Percentiles rank a stretch among this genome's conserved stretches.
Evolutionary conservation across 345 rosid genomes (phyloP).

Genomic region (Ceriops tagal): DNA sequence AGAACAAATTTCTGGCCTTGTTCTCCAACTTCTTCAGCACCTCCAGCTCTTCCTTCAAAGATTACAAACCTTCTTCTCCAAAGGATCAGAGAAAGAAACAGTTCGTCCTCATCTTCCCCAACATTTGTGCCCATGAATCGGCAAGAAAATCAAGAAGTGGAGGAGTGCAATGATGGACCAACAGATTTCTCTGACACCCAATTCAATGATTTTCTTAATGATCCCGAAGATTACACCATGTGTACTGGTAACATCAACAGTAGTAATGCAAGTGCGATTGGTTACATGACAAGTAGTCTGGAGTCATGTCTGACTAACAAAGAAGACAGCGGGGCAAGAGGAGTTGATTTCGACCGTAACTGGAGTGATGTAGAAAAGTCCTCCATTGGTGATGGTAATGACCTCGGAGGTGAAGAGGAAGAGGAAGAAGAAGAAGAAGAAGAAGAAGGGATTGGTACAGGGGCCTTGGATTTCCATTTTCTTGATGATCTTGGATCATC

Average conservation of each 20-base stretch:
- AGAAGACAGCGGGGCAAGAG: constrained; percentile 18
- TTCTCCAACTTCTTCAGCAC: constrained; percentile 32
- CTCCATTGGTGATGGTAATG: constrained; percentile 17
- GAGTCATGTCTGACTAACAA: constrained; percentile 37
- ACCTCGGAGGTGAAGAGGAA: constrained; percentile 13
- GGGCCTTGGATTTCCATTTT: constrained; percentile 41
- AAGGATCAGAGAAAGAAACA: constrained; percentile 45
- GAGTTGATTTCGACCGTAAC: constrained; percentile 17
- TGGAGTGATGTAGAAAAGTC: constrained; percentile 27
- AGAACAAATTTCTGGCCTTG: constrained; percentile 54
- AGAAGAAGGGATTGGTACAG: constrained; percentile 16
- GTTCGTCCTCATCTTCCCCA: constrained; percentile 9
- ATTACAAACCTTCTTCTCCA: constrained; percentile 57
- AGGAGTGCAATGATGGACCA: constrained; percentile 14
- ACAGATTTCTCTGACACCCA: constrained; percentile 27
- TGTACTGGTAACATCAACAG: not conserved
- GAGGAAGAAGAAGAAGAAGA: constrained; percentile 20
- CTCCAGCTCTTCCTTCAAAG: constrained; percentile 50
- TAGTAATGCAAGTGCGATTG: constrained; percentile 9
- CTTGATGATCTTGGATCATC: constrained; percentile 34
- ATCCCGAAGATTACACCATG: constrained; percentile 27
- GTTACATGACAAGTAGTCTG: constrained; percentile 18
- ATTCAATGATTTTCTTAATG: constrained; percentile 42
- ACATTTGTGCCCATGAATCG: constrained; percentile 5
- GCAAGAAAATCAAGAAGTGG: constrained; percentile 11